These are phyloP conservation scores for Fusarium sp. DNA, from an alignment of 2,329 filamentous ascomycete species.

Conservation along the genomic window DNA sequence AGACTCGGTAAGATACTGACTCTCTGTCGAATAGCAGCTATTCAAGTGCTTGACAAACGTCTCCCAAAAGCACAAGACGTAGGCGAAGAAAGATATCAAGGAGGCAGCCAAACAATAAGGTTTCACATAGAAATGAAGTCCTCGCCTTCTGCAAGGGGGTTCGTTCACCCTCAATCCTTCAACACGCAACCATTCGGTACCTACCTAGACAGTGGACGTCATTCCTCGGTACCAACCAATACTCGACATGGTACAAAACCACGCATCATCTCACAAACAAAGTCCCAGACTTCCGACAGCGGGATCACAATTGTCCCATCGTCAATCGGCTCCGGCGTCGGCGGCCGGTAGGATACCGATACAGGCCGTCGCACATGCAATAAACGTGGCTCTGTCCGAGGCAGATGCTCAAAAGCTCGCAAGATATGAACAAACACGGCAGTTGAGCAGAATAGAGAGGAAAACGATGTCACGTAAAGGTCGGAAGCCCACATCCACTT, in stretches of 20 bases:
- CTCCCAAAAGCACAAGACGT: not conserved
- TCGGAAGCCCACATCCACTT: not conserved
- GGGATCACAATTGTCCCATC: constrained; percentile 1
- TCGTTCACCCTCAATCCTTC: not conserved
- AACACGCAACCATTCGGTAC: not conserved
- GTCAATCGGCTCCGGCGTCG: constrained; percentile 22
- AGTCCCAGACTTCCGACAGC: not conserved
- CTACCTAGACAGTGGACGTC: not conserved
- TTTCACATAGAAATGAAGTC: not conserved
- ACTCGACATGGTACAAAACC: constrained; percentile 1
- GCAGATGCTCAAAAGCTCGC: not conserved
- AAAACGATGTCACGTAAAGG: constrained; percentile 13
- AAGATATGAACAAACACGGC: not conserved
- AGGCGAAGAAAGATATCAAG: not conserved
- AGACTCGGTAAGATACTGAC: not conserved
- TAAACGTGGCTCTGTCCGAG: constrained; percentile 16
- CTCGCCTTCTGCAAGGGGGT: not conserved
- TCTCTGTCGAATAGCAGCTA: not conserved
- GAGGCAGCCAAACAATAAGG: not conserved
- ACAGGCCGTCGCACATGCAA: not conserved
- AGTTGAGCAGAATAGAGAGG: not conserved
- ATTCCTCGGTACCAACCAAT: constrained; percentile 3
- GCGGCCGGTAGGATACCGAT: constrained; percentile 13
- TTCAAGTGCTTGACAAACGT: not conserved
- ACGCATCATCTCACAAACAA: constrained; percentile 1